Percentiles rank a stretch among this genome's conserved stretches.
Conservation (phyloP, 495 filamentous ascomycete genomes). For the Geoglossum glabrum region DNA sequence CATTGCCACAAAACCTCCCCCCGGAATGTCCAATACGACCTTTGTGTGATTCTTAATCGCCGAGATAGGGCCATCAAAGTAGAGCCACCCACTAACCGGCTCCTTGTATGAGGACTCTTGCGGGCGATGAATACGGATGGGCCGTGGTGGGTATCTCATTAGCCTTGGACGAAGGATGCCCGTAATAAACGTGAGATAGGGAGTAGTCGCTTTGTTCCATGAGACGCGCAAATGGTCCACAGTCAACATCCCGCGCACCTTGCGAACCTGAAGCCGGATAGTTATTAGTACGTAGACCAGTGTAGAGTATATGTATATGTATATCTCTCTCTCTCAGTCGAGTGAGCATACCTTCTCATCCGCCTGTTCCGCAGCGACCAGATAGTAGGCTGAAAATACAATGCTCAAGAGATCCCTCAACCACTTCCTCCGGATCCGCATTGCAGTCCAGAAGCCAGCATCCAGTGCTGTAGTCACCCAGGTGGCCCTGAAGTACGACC, state of each 20-base stretch:
- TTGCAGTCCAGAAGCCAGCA: conserved; percentile 95
- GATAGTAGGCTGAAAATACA: conserved; percentile 69
- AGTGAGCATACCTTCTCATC: conserved; percentile 48
- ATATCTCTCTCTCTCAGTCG: no score
- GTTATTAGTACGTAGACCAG: not conserved
- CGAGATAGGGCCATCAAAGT: conserved; percentile 74
- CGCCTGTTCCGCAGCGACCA: conserved; percentile 80
- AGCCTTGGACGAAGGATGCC: conserved; percentile 54
- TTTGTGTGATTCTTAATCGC: conserved; percentile 56
- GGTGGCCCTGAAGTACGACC: conserved; percentile 92
- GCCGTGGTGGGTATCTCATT: conserved; percentile 57
- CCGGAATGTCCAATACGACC: conserved; percentile 79
- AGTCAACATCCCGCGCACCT: conserved; percentile 67
- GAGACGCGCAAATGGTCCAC: conserved; percentile 82
- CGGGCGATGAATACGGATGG: conserved; percentile 67
- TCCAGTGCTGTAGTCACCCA: conserved; percentile 91
- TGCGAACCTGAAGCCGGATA: conserved; percentile 23
- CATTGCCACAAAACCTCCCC: conserved; percentile 94
- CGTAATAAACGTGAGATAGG: conserved; percentile 53
- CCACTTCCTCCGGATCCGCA: conserved; percentile 72
- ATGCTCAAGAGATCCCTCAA: conserved; percentile 63
- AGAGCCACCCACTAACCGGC: conserved; percentile 73
- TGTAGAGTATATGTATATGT: not conserved
- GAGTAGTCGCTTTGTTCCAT: conserved; percentile 85
- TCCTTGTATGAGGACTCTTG: conserved; percentile 57